Evolutionary conservation across 2,329 filamentous ascomycete species (phyloP).

Genomic region (Ceratocystis lukuohia): DNA sequence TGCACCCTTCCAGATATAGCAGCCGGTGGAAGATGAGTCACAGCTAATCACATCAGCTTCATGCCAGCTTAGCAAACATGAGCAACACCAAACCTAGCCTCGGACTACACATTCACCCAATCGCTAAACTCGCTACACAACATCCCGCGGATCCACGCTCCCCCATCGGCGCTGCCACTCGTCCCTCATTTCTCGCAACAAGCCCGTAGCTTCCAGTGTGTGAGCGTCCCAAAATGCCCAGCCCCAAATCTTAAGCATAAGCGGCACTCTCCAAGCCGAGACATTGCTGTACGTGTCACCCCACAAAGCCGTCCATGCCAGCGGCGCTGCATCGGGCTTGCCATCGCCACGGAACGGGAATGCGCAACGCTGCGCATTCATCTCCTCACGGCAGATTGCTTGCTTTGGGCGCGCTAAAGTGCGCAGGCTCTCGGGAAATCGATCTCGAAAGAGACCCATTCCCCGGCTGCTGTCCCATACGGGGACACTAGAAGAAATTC

Average conservation of each 20-base stretch:
- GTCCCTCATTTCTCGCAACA: slow-evolving; percentile 6
- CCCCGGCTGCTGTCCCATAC: not conserved
- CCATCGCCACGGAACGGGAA: slow-evolving; percentile 16
- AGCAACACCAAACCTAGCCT: not conserved
- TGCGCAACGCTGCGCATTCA: slow-evolving; percentile 3
- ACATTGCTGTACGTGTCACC: slow-evolving; percentile 17
- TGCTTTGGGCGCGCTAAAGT: slow-evolving; percentile 1
- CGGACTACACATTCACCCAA: not conserved
- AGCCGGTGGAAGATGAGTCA: not conserved
- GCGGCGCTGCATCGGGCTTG: slow-evolving; percentile 4
- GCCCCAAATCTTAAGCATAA: slow-evolving; percentile 17
- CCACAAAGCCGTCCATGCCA: slow-evolving; percentile 16
- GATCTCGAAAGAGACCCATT: not conserved
- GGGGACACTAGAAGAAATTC: not conserved
- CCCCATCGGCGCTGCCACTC: slow-evolving; percentile 18
- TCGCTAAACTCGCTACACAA: not conserved
- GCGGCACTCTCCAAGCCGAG: slow-evolving; percentile 13
- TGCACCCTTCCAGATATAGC: not conserved
- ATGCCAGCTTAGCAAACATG: not conserved
- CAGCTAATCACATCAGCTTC: too few relatives aligned
- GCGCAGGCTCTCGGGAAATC: slow-evolving; percentile 1
- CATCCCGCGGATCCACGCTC: slow-evolving; percentile 12
- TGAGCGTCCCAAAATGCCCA: slow-evolving; percentile 17
- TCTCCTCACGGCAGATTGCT: not conserved
- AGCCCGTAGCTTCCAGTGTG: slow-evolving; percentile 3